These are phyloP conservation scores for Botrytis aclada DNA, from an alignment of 2,329 filamentous ascomycete species.

Conservation along the genomic window DNA sequence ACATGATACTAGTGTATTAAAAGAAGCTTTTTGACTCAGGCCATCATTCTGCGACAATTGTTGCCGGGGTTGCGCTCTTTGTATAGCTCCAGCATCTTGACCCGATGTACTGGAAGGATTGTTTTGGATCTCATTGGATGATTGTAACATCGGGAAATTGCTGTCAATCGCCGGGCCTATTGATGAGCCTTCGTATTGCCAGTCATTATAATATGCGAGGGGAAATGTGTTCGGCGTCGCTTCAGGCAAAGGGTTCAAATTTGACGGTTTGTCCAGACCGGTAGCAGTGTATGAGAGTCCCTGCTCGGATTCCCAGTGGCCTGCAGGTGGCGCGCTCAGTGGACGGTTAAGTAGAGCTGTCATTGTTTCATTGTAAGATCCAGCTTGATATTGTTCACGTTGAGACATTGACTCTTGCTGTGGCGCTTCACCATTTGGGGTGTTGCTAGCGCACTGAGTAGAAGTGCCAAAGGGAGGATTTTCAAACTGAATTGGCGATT, in stretches of 20 bases:
- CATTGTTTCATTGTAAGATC: neutral
- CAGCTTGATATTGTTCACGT: neutral
- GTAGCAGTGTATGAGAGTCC: neutral
- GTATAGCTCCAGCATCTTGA: neutral
- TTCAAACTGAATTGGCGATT: neutral
- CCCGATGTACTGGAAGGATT: neutral
- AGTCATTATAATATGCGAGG: neutral
- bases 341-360: neutral
- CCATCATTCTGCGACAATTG: too few species aligned
- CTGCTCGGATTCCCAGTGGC: neutral
- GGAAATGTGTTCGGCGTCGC: neutral
- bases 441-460: neutral
- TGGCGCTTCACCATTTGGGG: neutral
- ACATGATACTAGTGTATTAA: neutral
- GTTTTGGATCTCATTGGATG: neutral
- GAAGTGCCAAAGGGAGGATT: neutral
- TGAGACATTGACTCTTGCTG: neutral
- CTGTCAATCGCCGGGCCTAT: neutral
- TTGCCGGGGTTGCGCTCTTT: neutral
- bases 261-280: neutral
- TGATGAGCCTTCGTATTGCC: neutral
- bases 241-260: neutral
- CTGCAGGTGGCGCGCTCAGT: neutral
- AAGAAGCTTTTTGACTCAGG: neutral
- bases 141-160: neutral